Base-by-base conservation (phyloP, 2,329 filamentous ascomycete species). In the Penicillium sp. region DNA sequence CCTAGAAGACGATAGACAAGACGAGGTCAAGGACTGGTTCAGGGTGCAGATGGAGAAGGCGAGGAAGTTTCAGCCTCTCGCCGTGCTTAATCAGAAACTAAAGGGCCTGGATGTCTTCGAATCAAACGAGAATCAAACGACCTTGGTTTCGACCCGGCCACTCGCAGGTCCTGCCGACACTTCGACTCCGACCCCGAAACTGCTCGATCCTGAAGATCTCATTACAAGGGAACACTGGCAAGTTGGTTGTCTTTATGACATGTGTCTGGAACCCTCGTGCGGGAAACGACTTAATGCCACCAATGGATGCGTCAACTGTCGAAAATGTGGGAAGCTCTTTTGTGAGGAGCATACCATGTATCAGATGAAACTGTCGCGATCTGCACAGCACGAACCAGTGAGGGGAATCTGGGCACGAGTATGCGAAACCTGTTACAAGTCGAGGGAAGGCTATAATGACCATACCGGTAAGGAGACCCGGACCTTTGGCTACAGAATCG, bases 321-420 rank as follows among this genome's bases (percentile, higher is more conserved):
- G 93, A 53, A 89, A 90, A 53, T 98, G 93, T 62, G 93, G 93
- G 6, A 85, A 85, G 58, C 73, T 98, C 32, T 98, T 97, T 65
- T 98, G 93, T 69, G 93, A 97, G 63, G 87, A 91, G 58, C 93
- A 98, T 67, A 97, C 93, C 42, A 95, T 98, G 90, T 98, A 97
- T 64, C 91, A 98, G 73, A 97, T 97, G 87, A 96, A 94, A 74
- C 77, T 98, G 9, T 95, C 90, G 7, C 78, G 90, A 44, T 86
- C 89, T 24, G 93, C 93, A 3, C 80, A 84, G 48, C 89, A 96
- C 69, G 93, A 98, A 54, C 91, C 93, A 0, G 81, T 93, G 1
- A 77, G 91, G 51, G 93, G 93, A 6, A 80, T 88, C 57, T 98
- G 93, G 93, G 95, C 88, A 59, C 76, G 93, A 42, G 91, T 97